phyloP scores from a whole-genome alignment of 148 eudicot genomes.

The Rhododendron mucronatum region DNA sequence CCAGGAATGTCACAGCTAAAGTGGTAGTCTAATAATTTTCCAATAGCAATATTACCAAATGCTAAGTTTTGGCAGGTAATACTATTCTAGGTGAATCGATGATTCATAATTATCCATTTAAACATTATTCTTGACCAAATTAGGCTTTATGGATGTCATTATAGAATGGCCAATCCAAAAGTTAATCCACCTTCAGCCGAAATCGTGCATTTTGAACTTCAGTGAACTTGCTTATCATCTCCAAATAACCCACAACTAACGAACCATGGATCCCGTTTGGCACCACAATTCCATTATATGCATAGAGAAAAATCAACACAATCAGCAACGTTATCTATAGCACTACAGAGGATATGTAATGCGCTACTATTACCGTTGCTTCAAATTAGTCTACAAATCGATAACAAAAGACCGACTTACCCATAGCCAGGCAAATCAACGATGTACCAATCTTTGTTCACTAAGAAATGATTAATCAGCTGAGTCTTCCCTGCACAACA shows the following conservation, averaged over 20 bases:
- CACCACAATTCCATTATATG: background rate
- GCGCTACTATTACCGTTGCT: background rate
- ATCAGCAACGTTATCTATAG: background rate
- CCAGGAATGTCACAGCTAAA: background rate
- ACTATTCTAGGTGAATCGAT: background rate
- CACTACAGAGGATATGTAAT: background rate
- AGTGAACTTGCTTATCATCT: background rate
- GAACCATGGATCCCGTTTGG: background rate
- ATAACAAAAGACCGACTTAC: slow-evolving; percentile 28
- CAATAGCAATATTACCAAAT: background rate
- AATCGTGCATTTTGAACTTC: background rate
- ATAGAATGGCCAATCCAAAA: background rate
- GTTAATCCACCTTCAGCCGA: background rate
- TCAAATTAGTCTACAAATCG: background rate
- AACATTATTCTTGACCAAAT: background rate
- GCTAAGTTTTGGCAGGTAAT: background rate
- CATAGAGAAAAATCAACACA: background rate
- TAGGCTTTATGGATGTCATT: background rate
- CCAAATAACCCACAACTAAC: background rate
- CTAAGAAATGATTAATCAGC: slow-evolving; percentile 89
- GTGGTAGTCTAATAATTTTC: background rate
- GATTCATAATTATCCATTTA: background rate
- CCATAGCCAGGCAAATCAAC: slow-evolving; percentile 99
- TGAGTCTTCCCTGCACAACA: slow-evolving; percentile 84
- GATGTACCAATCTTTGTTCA: slow-evolving; percentile 84